Evolutionary conservation across 73 alveolate species (phyloP).

Genomic region (Paraurostyla sp.): DNA sequence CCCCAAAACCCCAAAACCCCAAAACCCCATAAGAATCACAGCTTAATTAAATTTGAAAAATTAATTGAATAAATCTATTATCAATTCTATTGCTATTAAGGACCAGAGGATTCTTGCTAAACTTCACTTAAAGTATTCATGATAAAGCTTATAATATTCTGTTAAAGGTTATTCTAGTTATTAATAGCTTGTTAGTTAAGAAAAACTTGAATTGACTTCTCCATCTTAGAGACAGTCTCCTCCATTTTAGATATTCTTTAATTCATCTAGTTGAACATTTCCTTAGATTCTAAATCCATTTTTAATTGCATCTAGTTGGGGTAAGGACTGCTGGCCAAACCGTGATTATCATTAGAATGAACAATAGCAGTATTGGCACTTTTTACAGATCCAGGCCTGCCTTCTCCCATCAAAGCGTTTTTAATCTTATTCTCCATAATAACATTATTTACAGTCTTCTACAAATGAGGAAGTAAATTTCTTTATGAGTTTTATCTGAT

Average conservation of each 20-base stretch:
- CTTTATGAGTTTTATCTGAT: conserved; percentile 24
- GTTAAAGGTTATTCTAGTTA: no score
- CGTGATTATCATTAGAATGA: neutral
- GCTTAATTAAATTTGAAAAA: no score
- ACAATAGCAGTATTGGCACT: neutral
- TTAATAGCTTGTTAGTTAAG: neutral
- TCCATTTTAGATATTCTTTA: neutral
- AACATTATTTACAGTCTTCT: conserved; percentile 9
- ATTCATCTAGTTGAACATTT: neutral
- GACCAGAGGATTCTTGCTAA: no score
- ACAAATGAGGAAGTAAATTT: neutral
- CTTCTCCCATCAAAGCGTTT: neutral
- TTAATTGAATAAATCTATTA: no score
- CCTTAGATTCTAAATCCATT: conserved; percentile 14
- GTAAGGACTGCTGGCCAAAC: neutral
- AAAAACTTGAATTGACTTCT: neutral
- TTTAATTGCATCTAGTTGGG: neutral
- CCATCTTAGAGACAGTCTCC: neutral
- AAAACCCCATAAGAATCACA: no score
- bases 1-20: no score
- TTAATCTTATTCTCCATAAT: conserved; percentile 4
- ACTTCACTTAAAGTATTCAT: no score
- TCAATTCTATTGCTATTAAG: no score
- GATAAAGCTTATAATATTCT: no score
- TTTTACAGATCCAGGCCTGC: neutral